Percentiles rank a stretch among this genome's conserved stretches.
These are phyloP conservation scores for Friedmanniomyces endolithicus DNA, from an alignment of 495 filamentous ascomycete species.

Conservation along the genomic window DNA sequence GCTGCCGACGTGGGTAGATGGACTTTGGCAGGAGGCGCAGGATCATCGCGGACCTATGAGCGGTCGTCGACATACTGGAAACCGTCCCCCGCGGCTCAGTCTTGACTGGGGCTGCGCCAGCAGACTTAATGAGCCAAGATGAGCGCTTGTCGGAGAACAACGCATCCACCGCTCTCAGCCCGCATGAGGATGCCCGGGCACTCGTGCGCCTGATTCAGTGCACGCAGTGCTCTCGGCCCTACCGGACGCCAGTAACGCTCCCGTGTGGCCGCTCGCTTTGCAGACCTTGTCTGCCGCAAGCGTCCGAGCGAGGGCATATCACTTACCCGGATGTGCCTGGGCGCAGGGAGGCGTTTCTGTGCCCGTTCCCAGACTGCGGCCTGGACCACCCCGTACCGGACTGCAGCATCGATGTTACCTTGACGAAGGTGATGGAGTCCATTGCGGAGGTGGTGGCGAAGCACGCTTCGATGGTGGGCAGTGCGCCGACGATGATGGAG, in stretches of 20 bases:
- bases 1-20: constrained; percentile 1
- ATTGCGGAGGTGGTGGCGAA: constrained; percentile 38
- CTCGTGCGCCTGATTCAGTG: constrained; percentile 67
- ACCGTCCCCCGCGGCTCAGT: background rate
- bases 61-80: background rate
- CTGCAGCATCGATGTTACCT: constrained; percentile 61
- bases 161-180: constrained; percentile 26
- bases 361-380: constrained; percentile 54
- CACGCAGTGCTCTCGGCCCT: constrained; percentile 54
- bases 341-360: constrained; percentile 55
- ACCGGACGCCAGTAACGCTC: constrained; percentile 57
- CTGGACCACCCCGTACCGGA: constrained; percentile 64
- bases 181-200: constrained; percentile 40
- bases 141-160: constrained; percentile 3
- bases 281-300: constrained; percentile 55
- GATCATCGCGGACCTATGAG: background rate
- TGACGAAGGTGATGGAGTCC: constrained; percentile 50
- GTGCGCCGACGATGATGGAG: constrained; percentile 30
- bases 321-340: constrained; percentile 57
- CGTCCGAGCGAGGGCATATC: constrained; percentile 50
- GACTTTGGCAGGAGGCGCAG: background rate
- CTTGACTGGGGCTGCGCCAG: background rate
- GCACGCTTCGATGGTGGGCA: constrained; percentile 24
- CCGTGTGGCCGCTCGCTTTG: constrained; percentile 78
- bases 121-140: constrained; percentile 24